Evolutionary conservation across 2,329 filamentous ascomycete genomes (phyloP), one percentile per base, ranked within the genome.

Genomic region (Penicillium polonicum): DNA sequence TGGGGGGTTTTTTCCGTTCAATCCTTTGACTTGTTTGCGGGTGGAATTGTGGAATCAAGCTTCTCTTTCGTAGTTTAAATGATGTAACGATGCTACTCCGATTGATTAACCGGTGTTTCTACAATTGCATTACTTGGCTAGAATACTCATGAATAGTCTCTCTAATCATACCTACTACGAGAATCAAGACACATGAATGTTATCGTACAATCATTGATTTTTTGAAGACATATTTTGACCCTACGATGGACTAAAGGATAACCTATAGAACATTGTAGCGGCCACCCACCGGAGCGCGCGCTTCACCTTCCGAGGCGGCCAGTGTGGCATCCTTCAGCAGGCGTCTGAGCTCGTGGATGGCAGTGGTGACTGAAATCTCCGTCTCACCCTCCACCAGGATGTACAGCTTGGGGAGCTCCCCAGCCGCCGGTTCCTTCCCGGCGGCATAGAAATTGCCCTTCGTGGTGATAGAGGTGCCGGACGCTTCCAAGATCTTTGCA

Each of bases 371-470:
- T 33, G 92, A 88, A 52, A 96, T 81, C 76, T 99, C 94, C 0
- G 94, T 97, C 70, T 99, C 94, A 42, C 94, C 94, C 74, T 99
- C 94, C 57, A 99, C 95, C 60, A 99, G 83, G 69, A 99, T 97
- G 73, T 97, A 99, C 67, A 99, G 80, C 80, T 97, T 97, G n/a
- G 94, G 89, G 65, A 92, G 87, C 54, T 88, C 89, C 36, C 85
- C 87, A 0, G 88, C 75, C 8, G 82, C 85, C 2, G 91, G 91
- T 64, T 91, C 88, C 73, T 96, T 96, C 64, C 92, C 92, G 2
- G 86, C 70, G 1, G 88, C 76, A 69, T 97, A 97, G 74, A 91
- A 97, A 60, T 84, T 94, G 65, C 94, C 94, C 80, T 99, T 99
- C 44, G 92, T 97, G 0, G 94, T 99, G 73, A 99, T 99, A 7